Evolutionary conservation across 345 rosid genomes (phyloP).

Genomic region (Pelargonium nanum): DNA sequence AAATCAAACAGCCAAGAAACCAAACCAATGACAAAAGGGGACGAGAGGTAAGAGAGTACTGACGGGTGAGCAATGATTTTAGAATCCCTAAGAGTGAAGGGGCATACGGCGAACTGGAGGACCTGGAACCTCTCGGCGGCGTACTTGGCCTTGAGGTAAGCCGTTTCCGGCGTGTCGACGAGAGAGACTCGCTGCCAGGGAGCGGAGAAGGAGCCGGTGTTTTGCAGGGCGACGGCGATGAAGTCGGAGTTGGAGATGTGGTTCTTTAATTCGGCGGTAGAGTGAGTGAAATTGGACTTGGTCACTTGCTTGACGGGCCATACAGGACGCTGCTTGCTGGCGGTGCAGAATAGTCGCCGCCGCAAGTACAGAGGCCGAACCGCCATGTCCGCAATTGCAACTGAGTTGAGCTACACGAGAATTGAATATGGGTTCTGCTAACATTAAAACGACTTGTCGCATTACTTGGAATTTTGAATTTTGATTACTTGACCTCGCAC

Average conservation of each 20-base stretch:
- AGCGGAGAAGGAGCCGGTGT: slow-evolving; percentile 62
- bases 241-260: slow-evolving; percentile 52
- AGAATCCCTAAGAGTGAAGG: slow-evolving; percentile 44
- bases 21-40: not conserved
- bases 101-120: slow-evolving; percentile 73
- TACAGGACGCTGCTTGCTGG: slow-evolving; percentile 6
- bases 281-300: slow-evolving; percentile 46
- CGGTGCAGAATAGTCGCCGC: slow-evolving; percentile 37
- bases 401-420: no score
- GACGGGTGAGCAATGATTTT: slow-evolving; percentile 58
- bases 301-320: slow-evolving; percentile 63
- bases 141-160: slow-evolving; percentile 59
- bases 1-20: not conserved
- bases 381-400: not conserved
- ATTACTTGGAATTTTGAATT: no score
- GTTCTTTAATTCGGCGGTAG: slow-evolving; percentile 39
- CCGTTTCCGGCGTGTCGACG: slow-evolving; percentile 52
- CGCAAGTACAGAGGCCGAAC: slow-evolving; percentile 1
- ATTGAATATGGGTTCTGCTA: not conserved
- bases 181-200: slow-evolving; percentile 77
- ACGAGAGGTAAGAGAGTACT: slow-evolving; percentile 8
- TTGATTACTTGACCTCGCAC: no score
- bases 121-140: slow-evolving; percentile 71
- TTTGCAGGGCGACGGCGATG: slow-evolving; percentile 57
- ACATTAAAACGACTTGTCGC: no score